Conservation (phyloP, 768 basidiomycete genomes). For the Suillus luteus region DNA sequence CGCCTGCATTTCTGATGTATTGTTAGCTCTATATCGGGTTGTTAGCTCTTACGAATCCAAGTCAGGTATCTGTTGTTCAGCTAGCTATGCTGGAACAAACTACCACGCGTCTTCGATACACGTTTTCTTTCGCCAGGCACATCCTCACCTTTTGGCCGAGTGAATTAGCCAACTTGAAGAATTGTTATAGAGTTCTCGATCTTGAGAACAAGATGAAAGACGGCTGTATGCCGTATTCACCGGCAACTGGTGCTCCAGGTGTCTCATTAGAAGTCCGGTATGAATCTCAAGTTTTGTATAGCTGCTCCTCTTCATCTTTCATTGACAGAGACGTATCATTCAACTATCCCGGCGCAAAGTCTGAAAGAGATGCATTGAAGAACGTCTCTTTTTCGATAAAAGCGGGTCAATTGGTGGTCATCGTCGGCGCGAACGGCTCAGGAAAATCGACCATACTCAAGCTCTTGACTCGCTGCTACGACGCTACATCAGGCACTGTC, state of each 20-base stretch:
- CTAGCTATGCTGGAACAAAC: conserved; percentile 35
- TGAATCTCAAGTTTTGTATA: background rate
- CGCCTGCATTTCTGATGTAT: background rate
- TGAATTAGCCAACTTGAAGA: conserved; percentile 23
- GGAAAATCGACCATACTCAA: conserved; percentile 43
- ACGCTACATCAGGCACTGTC: conserved; percentile 39
- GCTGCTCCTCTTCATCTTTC: background rate
- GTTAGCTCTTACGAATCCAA: conserved; percentile 27
- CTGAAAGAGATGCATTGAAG: conserved; percentile 25
- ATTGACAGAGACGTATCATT: conserved; percentile 51
- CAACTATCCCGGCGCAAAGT: conserved; percentile 46
- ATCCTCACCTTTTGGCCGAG: conserved; percentile 13
- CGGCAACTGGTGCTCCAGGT: conserved; percentile 16
- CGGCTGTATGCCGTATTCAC: conserved; percentile 28
- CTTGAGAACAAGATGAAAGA: conserved; percentile 29
- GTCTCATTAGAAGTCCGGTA: conserved; percentile 25
- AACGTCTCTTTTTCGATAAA: conserved; percentile 33
- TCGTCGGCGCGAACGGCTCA: conserved; percentile 38
- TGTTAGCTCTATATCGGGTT: conserved; percentile 32
- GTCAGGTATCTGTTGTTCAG: conserved; percentile 30
- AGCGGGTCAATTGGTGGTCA: conserved; percentile 35
- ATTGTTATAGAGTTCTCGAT: conserved; percentile 25
- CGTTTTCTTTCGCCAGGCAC: conserved; percentile 18
- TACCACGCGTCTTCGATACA: conserved; percentile 23
- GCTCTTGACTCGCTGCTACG: conserved; percentile 38